These are phyloP conservation scores for Priceomyces haplophilus DNA, from an alignment of 805 yeast species.

Conservation along the genomic window DNA sequence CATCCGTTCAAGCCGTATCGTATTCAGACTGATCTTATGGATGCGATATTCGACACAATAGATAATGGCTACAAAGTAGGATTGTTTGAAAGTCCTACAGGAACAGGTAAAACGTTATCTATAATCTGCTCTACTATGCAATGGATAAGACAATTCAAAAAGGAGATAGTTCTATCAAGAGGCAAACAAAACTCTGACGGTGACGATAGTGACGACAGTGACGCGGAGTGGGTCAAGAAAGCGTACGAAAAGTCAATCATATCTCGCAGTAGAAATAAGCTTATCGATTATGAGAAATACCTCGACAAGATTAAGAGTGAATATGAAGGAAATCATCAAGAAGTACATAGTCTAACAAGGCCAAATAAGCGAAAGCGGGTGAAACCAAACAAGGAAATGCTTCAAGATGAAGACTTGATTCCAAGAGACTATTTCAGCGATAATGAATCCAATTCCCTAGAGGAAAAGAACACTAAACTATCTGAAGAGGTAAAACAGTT, in stretches of 20 bases:
- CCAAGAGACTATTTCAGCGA: constrained; percentile 40
- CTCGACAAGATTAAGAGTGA: constrained; percentile 32
- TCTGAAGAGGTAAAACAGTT: constrained; percentile 48
- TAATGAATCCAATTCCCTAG: constrained; percentile 12
- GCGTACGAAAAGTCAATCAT: constrained; percentile 32
- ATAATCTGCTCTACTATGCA: constrained; percentile 80
- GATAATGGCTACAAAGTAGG: constrained; percentile 60
- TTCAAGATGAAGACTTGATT: constrained; percentile 14
- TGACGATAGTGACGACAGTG: constrained; percentile 40
- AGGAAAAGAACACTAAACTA: constrained; percentile 29
- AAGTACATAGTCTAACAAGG: not conserved
- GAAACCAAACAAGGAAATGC: constrained; percentile 1
- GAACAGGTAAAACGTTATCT: constrained; percentile 89
- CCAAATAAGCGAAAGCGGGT: constrained; percentile 8
- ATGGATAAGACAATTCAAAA: constrained; percentile 65
- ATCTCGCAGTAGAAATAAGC: constrained; percentile 21
- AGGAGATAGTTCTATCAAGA: not conserved
- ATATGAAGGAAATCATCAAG: constrained; percentile 12
- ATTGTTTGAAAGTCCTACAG: constrained; percentile 89
- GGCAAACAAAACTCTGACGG: constrained; percentile 19
- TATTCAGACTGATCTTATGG: constrained; percentile 77
- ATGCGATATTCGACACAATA: constrained; percentile 63
- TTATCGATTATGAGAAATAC: constrained; percentile 40
- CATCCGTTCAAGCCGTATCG: constrained; percentile 84
- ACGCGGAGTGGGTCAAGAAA: constrained; percentile 67